Conservation (phyloP, 2,329 filamentous ascomycete genomes). For the Purpureocillium takamizusanense region DNA sequence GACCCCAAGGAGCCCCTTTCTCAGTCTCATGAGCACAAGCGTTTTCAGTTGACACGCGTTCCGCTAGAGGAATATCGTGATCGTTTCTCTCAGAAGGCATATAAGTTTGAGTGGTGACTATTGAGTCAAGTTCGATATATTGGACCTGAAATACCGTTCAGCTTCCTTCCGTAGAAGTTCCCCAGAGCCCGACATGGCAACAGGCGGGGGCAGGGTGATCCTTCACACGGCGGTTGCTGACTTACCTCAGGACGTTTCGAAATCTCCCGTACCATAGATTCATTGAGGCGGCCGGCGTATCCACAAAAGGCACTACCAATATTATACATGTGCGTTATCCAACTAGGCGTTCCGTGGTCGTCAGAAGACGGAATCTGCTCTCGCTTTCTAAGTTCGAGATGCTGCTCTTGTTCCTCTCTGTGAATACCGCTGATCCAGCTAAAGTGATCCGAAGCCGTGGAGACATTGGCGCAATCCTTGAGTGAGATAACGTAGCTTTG, state of each 20-base stretch:
- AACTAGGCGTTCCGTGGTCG: too few species aligned
- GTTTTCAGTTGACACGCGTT: conserved; percentile 25
- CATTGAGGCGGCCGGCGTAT: conserved; percentile 94
- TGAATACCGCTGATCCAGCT: conserved; percentile 88
- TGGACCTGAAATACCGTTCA: too few species aligned
- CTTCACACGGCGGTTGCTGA: conserved; percentile 17
- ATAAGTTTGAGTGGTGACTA: conserved; percentile 92
- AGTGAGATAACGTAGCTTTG: conserved; percentile 98
- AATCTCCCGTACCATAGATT: conserved; percentile 85
- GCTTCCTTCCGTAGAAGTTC: too few species aligned
- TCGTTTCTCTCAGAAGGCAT: too few species aligned
- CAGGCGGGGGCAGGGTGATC: conserved; percentile 5
- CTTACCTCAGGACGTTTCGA: conserved; percentile 94
- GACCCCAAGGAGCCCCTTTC: conserved; percentile 96
- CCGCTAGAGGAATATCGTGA: conserved; percentile 43
- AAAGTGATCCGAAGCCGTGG: conserved; percentile 68
- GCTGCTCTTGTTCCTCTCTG: conserved; percentile 52
- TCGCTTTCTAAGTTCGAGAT: conserved; percentile 86
- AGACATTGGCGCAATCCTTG: conserved; percentile 85
- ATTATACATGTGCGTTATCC: conserved; percentile 85
- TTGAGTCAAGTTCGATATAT: conserved; percentile 88
- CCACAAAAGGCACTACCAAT: conserved; percentile 74
- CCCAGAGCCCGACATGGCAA: too few species aligned
- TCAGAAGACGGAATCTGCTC: too few species aligned
- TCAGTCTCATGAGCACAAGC: conserved; percentile 55